phyloP scores from a whole-genome alignment of 257 asterid genomes.

The Lycium ferocissimum region DNA sequence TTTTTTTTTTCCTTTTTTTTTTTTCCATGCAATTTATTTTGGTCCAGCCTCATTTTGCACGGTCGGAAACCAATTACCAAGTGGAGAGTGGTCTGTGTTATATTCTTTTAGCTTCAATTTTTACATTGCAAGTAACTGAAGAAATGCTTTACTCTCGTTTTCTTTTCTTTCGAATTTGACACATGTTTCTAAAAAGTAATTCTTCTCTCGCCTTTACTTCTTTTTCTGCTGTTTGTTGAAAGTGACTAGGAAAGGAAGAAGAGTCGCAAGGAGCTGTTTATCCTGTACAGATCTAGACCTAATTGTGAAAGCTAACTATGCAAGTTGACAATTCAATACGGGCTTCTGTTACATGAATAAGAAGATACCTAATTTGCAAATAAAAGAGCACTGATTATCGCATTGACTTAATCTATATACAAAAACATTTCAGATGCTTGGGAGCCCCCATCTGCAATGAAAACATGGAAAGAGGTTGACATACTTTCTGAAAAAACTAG shows the following conservation, averaged over 20 bases:
- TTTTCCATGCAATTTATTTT: conserved; percentile 19
- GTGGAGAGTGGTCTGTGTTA: conserved; percentile 14
- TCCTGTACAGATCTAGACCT: background rate
- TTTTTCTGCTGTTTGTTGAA: background rate
- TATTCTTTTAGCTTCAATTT: conserved; percentile 7
- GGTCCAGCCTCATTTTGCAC: conserved; percentile 15
- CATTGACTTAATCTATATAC: background rate
- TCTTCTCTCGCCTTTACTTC: background rate
- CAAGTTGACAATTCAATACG: background rate
- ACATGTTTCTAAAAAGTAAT: background rate
- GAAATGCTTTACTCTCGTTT: background rate
- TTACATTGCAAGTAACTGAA: conserved; percentile 3
- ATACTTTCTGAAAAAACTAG: background rate
- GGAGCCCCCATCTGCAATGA: background rate
- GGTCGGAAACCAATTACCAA: background rate
- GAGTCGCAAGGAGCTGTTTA: background rate
- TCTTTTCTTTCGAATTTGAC: background rate
- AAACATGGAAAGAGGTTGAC: background rate
- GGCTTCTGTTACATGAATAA: background rate
- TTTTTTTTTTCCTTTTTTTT: too few species aligned
- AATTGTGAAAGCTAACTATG: background rate
- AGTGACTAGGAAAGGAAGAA: background rate
- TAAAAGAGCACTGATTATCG: background rate
- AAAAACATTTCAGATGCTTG: background rate
- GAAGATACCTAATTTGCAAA: background rate